Percentiles rank a stretch among this genome's conserved stretches.
phyloP scores from a whole-genome alignment of 495 filamentous ascomycete genomes.

The Podospora conica region DNA sequence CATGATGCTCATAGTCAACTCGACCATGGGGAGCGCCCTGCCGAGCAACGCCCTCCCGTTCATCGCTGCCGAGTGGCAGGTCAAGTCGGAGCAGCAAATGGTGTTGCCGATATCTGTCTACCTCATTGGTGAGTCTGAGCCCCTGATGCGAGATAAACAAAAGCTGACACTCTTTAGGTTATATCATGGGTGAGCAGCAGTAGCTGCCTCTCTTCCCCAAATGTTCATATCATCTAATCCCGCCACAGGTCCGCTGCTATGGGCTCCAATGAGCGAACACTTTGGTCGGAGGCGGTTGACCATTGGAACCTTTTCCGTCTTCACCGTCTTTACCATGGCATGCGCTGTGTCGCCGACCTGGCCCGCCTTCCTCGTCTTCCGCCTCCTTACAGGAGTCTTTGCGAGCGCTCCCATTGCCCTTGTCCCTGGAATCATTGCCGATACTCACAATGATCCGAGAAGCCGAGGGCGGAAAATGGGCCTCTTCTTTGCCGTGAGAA shows the following conservation, averaged over 20 bases:
- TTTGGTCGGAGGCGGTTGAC: constrained; percentile 62
- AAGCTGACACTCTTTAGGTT: constrained; percentile 11
- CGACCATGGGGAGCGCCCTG: constrained; percentile 64
- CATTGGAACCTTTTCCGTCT: constrained; percentile 53
- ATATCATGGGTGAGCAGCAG: constrained; percentile 19
- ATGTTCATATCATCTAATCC: background rate
- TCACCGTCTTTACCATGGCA: constrained; percentile 61
- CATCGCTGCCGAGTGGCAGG: constrained; percentile 52
- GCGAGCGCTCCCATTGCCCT: constrained; percentile 65
- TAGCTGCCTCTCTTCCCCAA: background rate
- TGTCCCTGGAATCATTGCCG: constrained; percentile 67
- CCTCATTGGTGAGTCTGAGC: constrained; percentile 45
- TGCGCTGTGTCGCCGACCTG: constrained; percentile 66
- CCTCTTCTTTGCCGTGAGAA: constrained; percentile 44
- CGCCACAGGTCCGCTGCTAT: constrained; percentile 45
- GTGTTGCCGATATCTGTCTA: constrained; percentile 75
- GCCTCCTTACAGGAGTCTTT: constrained; percentile 57
- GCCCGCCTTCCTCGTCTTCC: constrained; percentile 59
- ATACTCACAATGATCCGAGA: constrained; percentile 53
- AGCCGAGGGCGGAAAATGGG: constrained; percentile 64
- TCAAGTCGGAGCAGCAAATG: constrained; percentile 49
- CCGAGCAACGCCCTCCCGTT: constrained; percentile 56
- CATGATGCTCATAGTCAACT: constrained; percentile 64
- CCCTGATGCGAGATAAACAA: background rate
- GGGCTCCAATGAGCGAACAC: constrained; percentile 65